A percentile compares a stretch with the other conserved stretches of the same genome.
These are phyloP conservation scores for Bjerkandera adusta DNA, from an alignment of 1,284 basidiomycete genomes.

Conservation along the genomic window DNA sequence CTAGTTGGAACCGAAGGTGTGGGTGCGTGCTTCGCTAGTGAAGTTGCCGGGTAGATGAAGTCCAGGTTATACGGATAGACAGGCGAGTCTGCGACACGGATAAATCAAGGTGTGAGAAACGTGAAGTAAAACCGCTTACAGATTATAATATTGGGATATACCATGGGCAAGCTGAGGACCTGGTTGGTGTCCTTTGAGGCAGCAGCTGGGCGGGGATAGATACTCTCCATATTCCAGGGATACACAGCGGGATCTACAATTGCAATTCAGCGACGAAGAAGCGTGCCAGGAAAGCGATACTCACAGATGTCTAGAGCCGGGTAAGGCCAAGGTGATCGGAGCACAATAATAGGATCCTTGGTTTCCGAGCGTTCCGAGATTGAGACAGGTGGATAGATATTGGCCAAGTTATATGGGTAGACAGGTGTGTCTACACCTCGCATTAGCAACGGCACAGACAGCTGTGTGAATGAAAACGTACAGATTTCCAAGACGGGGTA, in stretches of 20 bases:
- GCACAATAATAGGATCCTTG: no score
- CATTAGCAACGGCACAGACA: not conserved
- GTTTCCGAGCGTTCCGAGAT: not conserved
- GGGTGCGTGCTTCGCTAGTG: not conserved
- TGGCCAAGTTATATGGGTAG: conserved; percentile 8
- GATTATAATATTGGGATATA: not conserved
- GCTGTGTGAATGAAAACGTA: conserved; percentile 2
- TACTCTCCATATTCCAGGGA: conserved; percentile 20
- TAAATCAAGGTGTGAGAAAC: not conserved
- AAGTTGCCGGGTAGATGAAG: conserved; percentile 7
- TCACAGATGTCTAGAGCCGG: conserved; percentile 8
- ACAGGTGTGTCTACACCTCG: conserved; percentile 4
- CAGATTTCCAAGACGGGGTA: conserved; percentile 7
- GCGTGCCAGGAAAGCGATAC: not conserved
- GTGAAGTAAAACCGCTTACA: not conserved
- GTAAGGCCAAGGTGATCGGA: not conserved
- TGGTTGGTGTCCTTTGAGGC: not conserved
- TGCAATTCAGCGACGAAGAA: not conserved
- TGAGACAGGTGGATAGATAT: conserved; percentile 7
- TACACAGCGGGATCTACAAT: conserved; percentile 23
- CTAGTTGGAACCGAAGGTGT: not conserved
- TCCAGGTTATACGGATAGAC: conserved; percentile 11
- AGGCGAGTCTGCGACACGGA: conserved; percentile 1
- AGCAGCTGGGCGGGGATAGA: conserved; percentile 17
- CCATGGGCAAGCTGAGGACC: not conserved